These are phyloP conservation scores for Artemisia argyi DNA, from an alignment of 129 eudicot species.

Conservation along the genomic window DNA sequence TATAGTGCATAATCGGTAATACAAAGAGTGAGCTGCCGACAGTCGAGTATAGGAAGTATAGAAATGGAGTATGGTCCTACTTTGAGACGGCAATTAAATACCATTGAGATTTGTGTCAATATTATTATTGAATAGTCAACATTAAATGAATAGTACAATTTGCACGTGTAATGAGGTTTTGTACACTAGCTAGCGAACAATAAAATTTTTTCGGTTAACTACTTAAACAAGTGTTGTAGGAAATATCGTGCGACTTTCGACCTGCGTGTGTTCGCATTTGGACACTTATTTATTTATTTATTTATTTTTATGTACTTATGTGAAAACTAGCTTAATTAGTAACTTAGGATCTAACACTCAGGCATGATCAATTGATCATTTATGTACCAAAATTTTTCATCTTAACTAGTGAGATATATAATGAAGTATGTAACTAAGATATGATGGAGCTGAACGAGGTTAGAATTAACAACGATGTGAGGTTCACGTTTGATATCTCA, in stretches of 20 bases:
- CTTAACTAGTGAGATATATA: no score
- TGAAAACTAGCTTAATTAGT: no score
- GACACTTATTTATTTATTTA: no score
- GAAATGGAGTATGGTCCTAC: slow-evolving; percentile 22
- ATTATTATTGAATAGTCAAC: slow-evolving; percentile 31
- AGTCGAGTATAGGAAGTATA: slow-evolving; percentile 31
- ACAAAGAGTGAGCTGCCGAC: slow-evolving; percentile 39
- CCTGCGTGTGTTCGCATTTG: neutral
- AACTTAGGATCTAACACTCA: no score
- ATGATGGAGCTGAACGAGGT: no score
- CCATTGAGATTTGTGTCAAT: slow-evolving; percentile 41
- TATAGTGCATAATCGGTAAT: slow-evolving; percentile 24
- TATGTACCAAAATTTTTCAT: no score
- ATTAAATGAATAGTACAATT: slow-evolving; percentile 37
- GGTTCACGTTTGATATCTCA: no score
- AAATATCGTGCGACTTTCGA: slow-evolving; percentile 19
- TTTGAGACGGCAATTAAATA: slow-evolving; percentile 27
- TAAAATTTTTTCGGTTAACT: no score
- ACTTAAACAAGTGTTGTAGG: slow-evolving; percentile 10
- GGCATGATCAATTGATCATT: no score
- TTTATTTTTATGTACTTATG: no score
- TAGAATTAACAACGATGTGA: no score
- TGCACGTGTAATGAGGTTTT: slow-evolving; percentile 41
- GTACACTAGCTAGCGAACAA: slow-evolving; percentile 13
- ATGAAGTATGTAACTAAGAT: no score